Percentiles rank a stretch among this genome's conserved stretches.
Evolutionary conservation across 306 rosid genomes (phyloP).

Genomic region (Argentina anserina): DNA sequence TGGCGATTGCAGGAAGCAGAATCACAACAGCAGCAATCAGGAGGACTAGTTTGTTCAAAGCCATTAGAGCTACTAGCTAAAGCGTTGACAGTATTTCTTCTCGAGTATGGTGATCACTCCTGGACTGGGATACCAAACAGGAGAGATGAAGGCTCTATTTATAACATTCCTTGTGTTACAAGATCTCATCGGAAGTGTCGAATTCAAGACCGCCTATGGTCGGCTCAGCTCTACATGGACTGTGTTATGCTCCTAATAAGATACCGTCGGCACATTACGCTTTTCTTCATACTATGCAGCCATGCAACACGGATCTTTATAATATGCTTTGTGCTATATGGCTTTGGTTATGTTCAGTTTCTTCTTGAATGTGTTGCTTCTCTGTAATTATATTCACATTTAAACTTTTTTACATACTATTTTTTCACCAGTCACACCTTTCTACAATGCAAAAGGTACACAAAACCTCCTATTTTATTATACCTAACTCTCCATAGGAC

Average conservation of each 20-base stretch:
- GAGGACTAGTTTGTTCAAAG: background rate
- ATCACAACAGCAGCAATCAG: background rate
- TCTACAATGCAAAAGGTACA: conserved; percentile 19
- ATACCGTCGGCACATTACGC: background rate
- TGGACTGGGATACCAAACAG: background rate
- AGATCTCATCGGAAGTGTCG: background rate
- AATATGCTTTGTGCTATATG: background rate
- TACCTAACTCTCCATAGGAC: conserved; percentile 44
- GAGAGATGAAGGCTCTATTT: background rate
- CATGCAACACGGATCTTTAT: background rate
- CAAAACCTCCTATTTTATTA: conserved; percentile 18
- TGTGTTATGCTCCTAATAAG: background rate
- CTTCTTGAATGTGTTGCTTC: background rate
- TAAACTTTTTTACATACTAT: too few species aligned
- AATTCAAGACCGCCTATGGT: conserved; percentile 3
- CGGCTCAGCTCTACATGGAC: background rate
- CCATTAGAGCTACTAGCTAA: background rate
- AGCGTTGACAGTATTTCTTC: background rate
- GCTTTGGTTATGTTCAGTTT: background rate
- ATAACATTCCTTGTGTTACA: conserved; percentile 2
- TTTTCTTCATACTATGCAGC: background rate
- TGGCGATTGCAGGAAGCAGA: conserved; percentile 15
- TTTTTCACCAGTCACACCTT: background rate
- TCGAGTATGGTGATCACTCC: background rate
- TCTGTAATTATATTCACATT: background rate